Evolutionary conservation across 352 stramenopile genomes (phyloP), one percentile per base, ranked within the genome.

Genomic region (Globisporangium cederbergense): DNA sequence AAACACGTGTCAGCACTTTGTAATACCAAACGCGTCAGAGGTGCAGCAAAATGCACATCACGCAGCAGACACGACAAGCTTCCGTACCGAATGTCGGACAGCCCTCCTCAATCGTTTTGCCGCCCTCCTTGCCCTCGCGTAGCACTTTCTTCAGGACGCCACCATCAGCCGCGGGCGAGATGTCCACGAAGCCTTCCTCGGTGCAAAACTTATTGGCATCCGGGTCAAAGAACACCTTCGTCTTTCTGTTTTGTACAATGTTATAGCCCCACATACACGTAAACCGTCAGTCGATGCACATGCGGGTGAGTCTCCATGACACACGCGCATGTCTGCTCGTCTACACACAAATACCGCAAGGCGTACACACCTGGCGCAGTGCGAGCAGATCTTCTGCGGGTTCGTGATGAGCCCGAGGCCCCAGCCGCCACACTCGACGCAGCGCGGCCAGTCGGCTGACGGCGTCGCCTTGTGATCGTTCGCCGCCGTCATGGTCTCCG

Each of bases 101-200:
- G 32, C 86, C 86, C 70, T 95, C 86, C 63, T 95, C 84, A 46
- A 95, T 76, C 45, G 66, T 71, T 22, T 72, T 75, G 60, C 80
- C 78, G 40, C 67, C 67, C 1, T 66, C 8, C 13, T 86, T 64
- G 55, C 82, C 84, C 49, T 93, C 79, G 20, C 76, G 77, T 46
- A 95, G 34, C 49, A 91, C 80, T 67, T 95, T 95, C 67, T 95
- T 95, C 2, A 95, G 65, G 13, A 95, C 79, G 10, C 81, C 79
- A 25, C 86, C 86, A 56, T 95, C 81, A 0, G 85, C 86, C 4
- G 72, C 66, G 1, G 81, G 83, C 10, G 86, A 89, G 59, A 95
- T 95, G 64, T 95, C 86, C 54, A 92, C 76, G 58, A 93, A 95
- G 20, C 86, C 86, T 52, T 93, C 72, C 4, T 90, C 77, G 9